Evolutionary conservation across 345 rosid genomes (phyloP).

Genomic region (Gossypium arboreum): DNA sequence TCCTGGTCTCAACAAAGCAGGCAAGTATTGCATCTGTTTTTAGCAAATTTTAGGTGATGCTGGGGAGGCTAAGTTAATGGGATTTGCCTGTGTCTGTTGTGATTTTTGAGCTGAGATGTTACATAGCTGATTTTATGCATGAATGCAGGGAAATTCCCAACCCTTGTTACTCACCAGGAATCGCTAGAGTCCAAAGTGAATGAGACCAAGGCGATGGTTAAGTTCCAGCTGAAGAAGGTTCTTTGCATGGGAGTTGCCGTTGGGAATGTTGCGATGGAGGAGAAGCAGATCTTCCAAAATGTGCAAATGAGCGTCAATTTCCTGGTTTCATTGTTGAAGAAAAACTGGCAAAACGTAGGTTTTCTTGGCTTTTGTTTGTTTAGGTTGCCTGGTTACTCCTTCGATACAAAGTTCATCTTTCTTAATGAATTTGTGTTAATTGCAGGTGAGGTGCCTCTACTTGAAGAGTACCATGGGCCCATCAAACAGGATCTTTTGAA

Average conservation of each 20-base stretch:
- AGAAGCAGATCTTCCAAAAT: conserved; percentile 80
- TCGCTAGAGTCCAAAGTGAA: conserved; percentile 69
- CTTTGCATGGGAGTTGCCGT: conserved; percentile 91
- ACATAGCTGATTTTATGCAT: neutral
- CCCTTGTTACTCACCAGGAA: conserved; percentile 72
- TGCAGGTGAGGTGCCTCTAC: conserved; percentile 72
- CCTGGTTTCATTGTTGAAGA: conserved; percentile 75
- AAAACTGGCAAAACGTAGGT: conserved; percentile 80
- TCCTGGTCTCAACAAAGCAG: conserved; percentile 91
- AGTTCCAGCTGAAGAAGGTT: conserved; percentile 79
- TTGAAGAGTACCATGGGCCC: conserved; percentile 78
- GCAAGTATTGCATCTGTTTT: conserved; percentile 32
- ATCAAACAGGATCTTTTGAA: conserved; percentile 56
- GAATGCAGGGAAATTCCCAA: conserved; percentile 71
- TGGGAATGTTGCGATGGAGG: conserved; percentile 64
- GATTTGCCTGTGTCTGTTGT: neutral
- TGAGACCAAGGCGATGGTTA: conserved; percentile 72
- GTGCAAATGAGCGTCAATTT: conserved; percentile 78
- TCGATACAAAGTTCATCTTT: neutral
- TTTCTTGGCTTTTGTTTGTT: neutral
- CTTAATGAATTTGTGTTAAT: neutral
- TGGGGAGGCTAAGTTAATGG: neutral
- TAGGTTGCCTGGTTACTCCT: neutral
- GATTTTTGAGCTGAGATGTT: neutral
- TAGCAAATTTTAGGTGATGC: neutral